Percentiles rank a stretch among this genome's conserved stretches.
Conservation (phyloP, 345 rosid genomes). For the Melaleuca alternifolia region DNA sequence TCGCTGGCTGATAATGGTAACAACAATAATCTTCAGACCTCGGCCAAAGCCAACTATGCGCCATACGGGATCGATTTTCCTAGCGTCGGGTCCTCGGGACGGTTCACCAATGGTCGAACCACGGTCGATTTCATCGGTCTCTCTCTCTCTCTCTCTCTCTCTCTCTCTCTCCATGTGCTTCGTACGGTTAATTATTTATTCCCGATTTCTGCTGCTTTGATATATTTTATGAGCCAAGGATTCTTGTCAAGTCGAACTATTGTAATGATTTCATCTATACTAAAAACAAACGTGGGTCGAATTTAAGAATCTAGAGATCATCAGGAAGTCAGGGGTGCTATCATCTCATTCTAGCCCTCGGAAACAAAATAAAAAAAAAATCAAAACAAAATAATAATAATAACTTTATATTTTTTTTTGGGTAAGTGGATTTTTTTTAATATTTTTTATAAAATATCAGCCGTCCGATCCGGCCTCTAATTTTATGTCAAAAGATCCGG, state of each 20-base stretch:
- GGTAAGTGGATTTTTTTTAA: too few relatives aligned
- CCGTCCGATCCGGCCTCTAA: too few relatives aligned
- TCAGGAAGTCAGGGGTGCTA: too few relatives aligned
- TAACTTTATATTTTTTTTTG: too few relatives aligned
- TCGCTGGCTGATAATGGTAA: constrained; percentile 17
- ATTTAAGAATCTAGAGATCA: neutral
- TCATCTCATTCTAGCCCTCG: too few relatives aligned
- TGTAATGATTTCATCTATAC: neutral
- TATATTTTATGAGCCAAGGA: too few relatives aligned
- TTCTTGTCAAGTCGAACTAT: neutral
- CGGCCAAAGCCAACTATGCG: constrained; percentile 3
- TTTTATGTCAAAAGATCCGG: too few relatives aligned
- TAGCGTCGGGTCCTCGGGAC: neutral
- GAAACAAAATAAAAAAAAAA: too few relatives aligned
- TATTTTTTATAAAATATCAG: too few relatives aligned
- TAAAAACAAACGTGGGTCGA: neutral
- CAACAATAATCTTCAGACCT: constrained; percentile 4
- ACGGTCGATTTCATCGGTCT: constrained; percentile 9
- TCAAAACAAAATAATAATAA: too few relatives aligned
- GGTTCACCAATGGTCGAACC: constrained; percentile 16
- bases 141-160: neutral
- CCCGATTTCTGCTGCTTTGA: neutral
- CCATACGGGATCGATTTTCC: constrained; percentile 20
- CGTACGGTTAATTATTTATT: neutral
- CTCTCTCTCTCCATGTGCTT: neutral